Base-by-base conservation (phyloP, 805 yeast genomes). In the Metschnikowia rubicola region DNA sequence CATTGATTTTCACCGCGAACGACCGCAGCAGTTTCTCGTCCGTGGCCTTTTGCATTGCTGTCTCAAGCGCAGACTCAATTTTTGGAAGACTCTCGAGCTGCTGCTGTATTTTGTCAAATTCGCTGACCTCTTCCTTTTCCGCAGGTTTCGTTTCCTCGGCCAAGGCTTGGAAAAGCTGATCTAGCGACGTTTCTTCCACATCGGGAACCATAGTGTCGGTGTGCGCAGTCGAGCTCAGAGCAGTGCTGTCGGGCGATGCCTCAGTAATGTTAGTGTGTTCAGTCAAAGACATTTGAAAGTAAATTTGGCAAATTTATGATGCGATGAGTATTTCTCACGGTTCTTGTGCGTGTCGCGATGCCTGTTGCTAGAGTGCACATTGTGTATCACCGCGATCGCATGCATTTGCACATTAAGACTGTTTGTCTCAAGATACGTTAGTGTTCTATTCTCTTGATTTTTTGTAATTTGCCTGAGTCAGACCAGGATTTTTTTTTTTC, bases 1-100 rank as follows among this genome's bases (percentile, higher is more conserved):
- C 56, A 41, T 51, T 48, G n/a, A 78, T 68, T 33, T 54, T 55
- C 21, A 64, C 64, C 7, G 65, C 57, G 33, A 65, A 67, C n/a
- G 45, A 30, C 30, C 43, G 41, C 29, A 51, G 47, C 12, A 43
- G 19, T 30, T 44, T 46, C 26, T 52, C 42, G 12, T 44, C 36
- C 4, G 37, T 29, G 30, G 51, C 47, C 38, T 41, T 50, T 10
- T 39, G 48, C 45, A 59, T 47, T 28, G 51, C 54, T 30, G 43
- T 43, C 43, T 67, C 73, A 46, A 63, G 63, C 30, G 56, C 54
- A 31, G 66, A 55, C 35, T 66, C 60, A 37, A 79, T 65, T 44
- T 70, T 75, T 43, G 75, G 83, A 39, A 68, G 66, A 26, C 44
- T 72, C 44, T 58, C 61, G 29, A 67, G 61, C 28, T 66, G 60